Conservation (phyloP, 2,329 filamentous ascomycete species). For the Atkinsonella hypoxylon region DNA sequence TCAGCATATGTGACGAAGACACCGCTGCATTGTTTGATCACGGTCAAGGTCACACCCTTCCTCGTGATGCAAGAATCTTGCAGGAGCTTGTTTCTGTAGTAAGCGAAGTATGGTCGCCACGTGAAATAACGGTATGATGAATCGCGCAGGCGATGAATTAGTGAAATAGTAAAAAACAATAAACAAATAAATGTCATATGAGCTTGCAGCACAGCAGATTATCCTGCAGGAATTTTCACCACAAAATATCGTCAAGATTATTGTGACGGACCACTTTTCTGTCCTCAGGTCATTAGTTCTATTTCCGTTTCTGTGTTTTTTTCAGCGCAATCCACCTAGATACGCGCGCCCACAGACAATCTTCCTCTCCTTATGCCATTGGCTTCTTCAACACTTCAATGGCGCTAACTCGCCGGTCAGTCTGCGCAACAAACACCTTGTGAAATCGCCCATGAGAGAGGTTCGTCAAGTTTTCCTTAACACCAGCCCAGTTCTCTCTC, state of each 20-base stretch:
- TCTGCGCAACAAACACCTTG: constrained; percentile 14
- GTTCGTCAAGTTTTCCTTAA: constrained; percentile 19
- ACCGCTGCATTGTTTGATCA: constrained; percentile 47
- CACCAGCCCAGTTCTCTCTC: constrained; percentile 37
- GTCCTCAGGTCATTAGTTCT: too few relatives aligned
- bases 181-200: too few relatives aligned
- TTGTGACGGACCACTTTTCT: too few relatives aligned
- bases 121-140: neutral
- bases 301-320: too few relatives aligned
- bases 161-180: too few relatives aligned
- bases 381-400: constrained; percentile 7
- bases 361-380: neutral
- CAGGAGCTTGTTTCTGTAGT: constrained; percentile 20
- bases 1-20: constrained; percentile 47
- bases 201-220: too few relatives aligned
- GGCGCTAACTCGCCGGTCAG: constrained; percentile 7
- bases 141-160: neutral
- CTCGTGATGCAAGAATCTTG: constrained; percentile 35
- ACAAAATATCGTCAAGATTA: too few relatives aligned
- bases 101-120: neutral
- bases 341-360: too few relatives aligned
- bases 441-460: constrained; percentile 12
- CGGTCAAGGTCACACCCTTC: constrained; percentile 50
- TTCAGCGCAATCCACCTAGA: too few relatives aligned
- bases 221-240: too few relatives aligned